Evolutionary conservation across 2,329 filamentous ascomycete genomes (phyloP).

Genomic region (Fusarium sororula): DNA sequence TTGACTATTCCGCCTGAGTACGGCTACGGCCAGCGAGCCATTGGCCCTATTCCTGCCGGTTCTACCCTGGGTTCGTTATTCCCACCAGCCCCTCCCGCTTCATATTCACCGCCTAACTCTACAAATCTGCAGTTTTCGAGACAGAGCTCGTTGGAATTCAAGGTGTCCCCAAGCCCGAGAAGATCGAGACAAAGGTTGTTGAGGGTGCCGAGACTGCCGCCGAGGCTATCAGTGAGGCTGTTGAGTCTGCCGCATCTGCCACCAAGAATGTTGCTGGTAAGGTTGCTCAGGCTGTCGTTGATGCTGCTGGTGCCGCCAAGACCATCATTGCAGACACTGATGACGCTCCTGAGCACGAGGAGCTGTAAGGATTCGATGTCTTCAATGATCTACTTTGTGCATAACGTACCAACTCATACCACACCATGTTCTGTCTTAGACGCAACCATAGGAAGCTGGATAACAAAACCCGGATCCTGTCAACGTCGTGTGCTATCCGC

Average conservation of each 20-base stretch:
- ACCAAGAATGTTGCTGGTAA: constrained; percentile 54
- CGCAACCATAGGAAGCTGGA: constrained; percentile 5
- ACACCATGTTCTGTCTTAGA: background rate
- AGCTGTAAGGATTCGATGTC: constrained; percentile 56
- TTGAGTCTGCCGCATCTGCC: constrained; percentile 49
- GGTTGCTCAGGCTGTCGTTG: constrained; percentile 56
- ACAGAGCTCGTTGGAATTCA: constrained; percentile 88
- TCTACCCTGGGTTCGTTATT: constrained; percentile 74
- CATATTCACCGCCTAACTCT: constrained; percentile 22
- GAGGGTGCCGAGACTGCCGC: constrained; percentile 40
- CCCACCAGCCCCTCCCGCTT: constrained; percentile 13
- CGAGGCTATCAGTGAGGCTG: constrained; percentile 48
- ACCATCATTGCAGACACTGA: constrained; percentile 64
- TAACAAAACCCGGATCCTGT: background rate
- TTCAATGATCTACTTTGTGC: constrained; percentile 12
- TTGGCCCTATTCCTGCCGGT: constrained; percentile 85
- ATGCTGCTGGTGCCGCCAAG: constrained; percentile 62
- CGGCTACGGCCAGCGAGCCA: constrained; percentile 79
- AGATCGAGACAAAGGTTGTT: constrained; percentile 44
- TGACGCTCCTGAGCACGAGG: constrained; percentile 66
- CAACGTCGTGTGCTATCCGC: constrained; percentile 8
- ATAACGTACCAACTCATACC: constrained; percentile 12
- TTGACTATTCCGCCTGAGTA: constrained; percentile 88
- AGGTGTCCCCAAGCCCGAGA: constrained; percentile 66
- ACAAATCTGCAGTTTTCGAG: constrained; percentile 74